Base-by-base conservation (phyloP, 805 yeast species). In the Candida morakotiae region DNA sequence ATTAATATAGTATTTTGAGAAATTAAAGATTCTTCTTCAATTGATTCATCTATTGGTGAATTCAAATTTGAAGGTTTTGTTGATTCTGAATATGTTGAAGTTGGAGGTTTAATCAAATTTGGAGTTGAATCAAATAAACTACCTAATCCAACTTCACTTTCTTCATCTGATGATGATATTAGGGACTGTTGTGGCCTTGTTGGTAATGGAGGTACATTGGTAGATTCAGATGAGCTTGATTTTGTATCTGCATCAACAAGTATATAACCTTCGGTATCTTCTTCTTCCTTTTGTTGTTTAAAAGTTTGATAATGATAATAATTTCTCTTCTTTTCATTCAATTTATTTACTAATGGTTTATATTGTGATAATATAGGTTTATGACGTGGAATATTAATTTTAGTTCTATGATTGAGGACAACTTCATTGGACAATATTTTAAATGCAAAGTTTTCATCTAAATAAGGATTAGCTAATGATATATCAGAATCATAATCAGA, bases 401-500 rank as follows among this genome's bases (percentile, higher is more conserved):
- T 24, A 2, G 34, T 25, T 11, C 19, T 23, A 8, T 23, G 24
- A 5, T 30, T 28, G 13, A 22, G 11, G n/a, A 27, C 18, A 4
- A 28, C 2, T 29, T 44, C 47, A 21, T 42, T 27, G 5, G 29
- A 15, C 44, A 70, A 75, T 20, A 77, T 60, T 5, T 60, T 58
- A 45, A 78, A 78, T 0, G 72, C 79, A 48, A 62, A 64, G 33
- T 70, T 67, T 3, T 73, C 77, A 15, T 74, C 63, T 5, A 73
- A 53, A 34, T 67, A 67, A 0, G 81, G 80, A 41, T 72, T 69
- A 1, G 81, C 79, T 17, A 73, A 46, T 0, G 81, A 75, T 2
- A 73, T 55, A 44, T 68, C 75, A 0, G 78, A 69, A 19, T 63
- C 67, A 44, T 62, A 64, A 2, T 65, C 76, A 24, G 56, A 66